A percentile compares a stretch with the other conserved stretches of the same genome.
Conservation (phyloP, 2,329 filamentous ascomycete genomes). For the Colletotrichum magnum region DNA sequence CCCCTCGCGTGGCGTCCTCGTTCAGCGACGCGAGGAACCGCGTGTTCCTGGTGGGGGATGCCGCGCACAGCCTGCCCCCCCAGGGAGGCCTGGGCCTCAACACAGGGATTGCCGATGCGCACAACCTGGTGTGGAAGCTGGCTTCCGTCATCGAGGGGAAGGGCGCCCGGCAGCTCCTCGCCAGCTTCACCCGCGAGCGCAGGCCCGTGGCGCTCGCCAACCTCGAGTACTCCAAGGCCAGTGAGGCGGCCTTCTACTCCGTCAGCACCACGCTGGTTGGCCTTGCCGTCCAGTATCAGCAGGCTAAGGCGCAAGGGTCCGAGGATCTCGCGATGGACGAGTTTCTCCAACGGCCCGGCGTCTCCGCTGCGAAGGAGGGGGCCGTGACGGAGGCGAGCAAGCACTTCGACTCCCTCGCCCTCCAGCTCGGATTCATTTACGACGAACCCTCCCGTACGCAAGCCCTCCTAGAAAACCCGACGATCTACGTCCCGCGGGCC, state of each 20-base stretch:
- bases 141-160: constrained; percentile 10
- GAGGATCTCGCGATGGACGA: constrained; percentile 20
- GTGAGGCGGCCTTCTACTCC: constrained; percentile 31
- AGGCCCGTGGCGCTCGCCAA: constrained; percentile 30
- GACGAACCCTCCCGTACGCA: constrained; percentile 9
- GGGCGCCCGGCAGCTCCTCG: constrained; percentile 11
- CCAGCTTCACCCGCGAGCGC: constrained; percentile 28
- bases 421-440: constrained; percentile 34
- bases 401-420: constrained; percentile 33
- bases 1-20: constrained; percentile 24
- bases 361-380: constrained; percentile 8
- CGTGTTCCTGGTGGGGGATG: constrained; percentile 65
- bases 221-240: constrained; percentile 34
- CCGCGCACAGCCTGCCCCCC: constrained; percentile 69
- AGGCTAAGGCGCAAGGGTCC: constrained; percentile 3
- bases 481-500: constrained; percentile 15
- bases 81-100: constrained; percentile 72
- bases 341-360: constrained; percentile 15
- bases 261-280: constrained; percentile 30
- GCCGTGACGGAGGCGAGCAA: constrained; percentile 29
- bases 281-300: constrained; percentile 21
- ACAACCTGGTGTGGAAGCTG: constrained; percentile 67
- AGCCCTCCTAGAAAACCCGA: constrained; percentile 23
- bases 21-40: constrained; percentile 45
- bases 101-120: constrained; percentile 69